These are phyloP conservation scores for Neofusicoccum cordaticola DNA, from an alignment of 2,329 filamentous ascomycete genomes.

Conservation along the genomic window DNA sequence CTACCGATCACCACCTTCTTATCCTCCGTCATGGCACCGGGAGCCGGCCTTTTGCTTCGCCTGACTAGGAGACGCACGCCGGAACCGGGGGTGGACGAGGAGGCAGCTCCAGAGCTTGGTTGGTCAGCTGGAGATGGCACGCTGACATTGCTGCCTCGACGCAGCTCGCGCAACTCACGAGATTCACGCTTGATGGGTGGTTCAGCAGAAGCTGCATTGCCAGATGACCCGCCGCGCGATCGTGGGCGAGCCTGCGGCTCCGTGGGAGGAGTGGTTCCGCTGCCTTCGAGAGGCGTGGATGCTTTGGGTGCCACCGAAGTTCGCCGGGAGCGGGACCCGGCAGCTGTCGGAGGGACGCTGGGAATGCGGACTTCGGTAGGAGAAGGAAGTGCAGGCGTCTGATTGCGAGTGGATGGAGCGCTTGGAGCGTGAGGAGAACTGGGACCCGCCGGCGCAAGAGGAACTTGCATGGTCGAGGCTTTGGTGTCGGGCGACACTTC, in stretches of 20 bases:
- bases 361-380: neutral
- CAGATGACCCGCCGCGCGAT: slow-evolving; percentile 26
- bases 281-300: slow-evolving; percentile 14
- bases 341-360: slow-evolving; percentile 5
- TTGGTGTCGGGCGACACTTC: slow-evolving; percentile 21
- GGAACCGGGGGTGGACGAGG: slow-evolving; percentile 30
- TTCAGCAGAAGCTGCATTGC: slow-evolving; percentile 50
- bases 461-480: slow-evolving; percentile 35
- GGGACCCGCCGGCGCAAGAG: slow-evolving; percentile 45
- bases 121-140: slow-evolving; percentile 31
- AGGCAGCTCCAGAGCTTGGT: slow-evolving; percentile 19
- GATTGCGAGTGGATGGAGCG: slow-evolving; percentile 2
- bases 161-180: slow-evolving; percentile 36
- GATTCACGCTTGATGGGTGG: slow-evolving; percentile 40
- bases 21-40: slow-evolving; percentile 65
- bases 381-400: slow-evolving; percentile 5
- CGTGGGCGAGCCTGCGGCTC: slow-evolving; percentile 34
- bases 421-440: slow-evolving; percentile 18
- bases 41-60: slow-evolving; percentile 67
- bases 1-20: slow-evolving; percentile 68
- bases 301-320: slow-evolving; percentile 17
- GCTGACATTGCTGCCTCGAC: slow-evolving; percentile 47
- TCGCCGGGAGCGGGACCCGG: slow-evolving; percentile 10
- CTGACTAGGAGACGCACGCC: slow-evolving; percentile 26
- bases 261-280: slow-evolving; percentile 15